phyloP scores from a whole-genome alignment of 2,329 filamentous ascomycete species.

The Ceratocystis ficicola region DNA sequence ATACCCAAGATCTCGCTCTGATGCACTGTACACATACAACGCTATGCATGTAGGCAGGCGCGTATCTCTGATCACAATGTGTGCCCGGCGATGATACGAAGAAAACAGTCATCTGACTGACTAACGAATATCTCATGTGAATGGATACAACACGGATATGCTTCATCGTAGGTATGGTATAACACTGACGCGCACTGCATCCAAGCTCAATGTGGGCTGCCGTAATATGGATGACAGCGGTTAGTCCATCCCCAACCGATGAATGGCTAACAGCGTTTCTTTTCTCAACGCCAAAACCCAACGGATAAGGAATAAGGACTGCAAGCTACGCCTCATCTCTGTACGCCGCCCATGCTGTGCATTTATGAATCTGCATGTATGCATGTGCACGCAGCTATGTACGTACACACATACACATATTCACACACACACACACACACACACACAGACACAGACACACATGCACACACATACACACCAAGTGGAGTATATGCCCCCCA shows the following conservation, averaged over 20 bases:
- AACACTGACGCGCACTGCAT: not conserved
- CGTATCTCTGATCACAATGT: too few relatives aligned
- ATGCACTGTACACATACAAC: too few relatives aligned
- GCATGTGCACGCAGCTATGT: too few relatives aligned
- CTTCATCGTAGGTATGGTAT: not conserved
- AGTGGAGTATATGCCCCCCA: too few relatives aligned
- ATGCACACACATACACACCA: too few relatives aligned
- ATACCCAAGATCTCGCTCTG: too few relatives aligned
- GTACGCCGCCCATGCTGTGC: not conserved
- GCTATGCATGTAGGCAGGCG: too few relatives aligned
- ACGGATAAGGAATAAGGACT: not conserved
- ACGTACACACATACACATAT: too few relatives aligned
- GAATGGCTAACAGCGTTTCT: not conserved
- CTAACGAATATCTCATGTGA: not conserved
- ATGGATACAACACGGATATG: not conserved
- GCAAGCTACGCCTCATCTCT: not conserved
- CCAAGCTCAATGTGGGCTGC: not conserved
- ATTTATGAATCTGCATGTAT: too few relatives aligned
- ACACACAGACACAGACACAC: too few relatives aligned
- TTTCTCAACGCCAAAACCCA: not conserved
- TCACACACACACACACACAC: too few relatives aligned
- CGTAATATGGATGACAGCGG: constrained; percentile 5
- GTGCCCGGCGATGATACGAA: not conserved
- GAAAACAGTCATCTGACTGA: not conserved
- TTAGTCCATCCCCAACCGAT: not conserved